phyloP scores from a whole-genome alignment of 140 eudicot genomes.

The Artemisia princeps region DNA sequence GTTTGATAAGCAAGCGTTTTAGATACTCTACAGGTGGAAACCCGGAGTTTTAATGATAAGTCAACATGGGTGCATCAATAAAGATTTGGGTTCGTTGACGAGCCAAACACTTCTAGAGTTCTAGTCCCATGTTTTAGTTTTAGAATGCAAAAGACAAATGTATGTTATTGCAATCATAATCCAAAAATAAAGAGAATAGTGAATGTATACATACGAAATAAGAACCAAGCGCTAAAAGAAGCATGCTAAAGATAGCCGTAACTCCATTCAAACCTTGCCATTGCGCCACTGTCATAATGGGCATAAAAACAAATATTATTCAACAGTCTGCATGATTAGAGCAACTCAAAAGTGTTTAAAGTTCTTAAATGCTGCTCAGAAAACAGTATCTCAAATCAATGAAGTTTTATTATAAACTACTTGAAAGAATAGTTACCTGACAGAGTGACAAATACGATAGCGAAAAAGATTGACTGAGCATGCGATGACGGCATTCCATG shows the following conservation, averaged over 20 bases:
- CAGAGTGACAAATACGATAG: constrained; percentile 23
- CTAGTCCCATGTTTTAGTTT: too few relatives aligned
- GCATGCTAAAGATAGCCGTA: constrained; percentile 32
- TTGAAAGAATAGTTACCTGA: constrained; percentile 44
- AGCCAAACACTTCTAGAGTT: too few relatives aligned
- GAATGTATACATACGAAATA: constrained; percentile 41
- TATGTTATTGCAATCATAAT: too few relatives aligned
- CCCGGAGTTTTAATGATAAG: too few relatives aligned
- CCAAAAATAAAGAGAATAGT: background rate
- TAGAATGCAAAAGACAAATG: too few relatives aligned
- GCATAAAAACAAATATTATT: background rate
- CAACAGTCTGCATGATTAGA: background rate
- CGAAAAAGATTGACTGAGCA: constrained; percentile 69
- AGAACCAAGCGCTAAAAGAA: constrained; percentile 39
- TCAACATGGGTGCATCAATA: too few relatives aligned
- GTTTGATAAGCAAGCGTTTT: background rate
- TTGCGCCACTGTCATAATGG: constrained; percentile 28
- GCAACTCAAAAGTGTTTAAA: background rate
- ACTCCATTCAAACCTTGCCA: constrained; percentile 47
- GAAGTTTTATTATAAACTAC: background rate
- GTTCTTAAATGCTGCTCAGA: background rate
- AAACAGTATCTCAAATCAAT: background rate
- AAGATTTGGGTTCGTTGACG: too few relatives aligned
- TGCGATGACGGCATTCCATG: constrained; percentile 98
- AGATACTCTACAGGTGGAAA: too few relatives aligned